phyloP scores from a whole-genome alignment of 2,329 filamentous ascomycete genomes.

The Biscogniauxia mediterranea region DNA sequence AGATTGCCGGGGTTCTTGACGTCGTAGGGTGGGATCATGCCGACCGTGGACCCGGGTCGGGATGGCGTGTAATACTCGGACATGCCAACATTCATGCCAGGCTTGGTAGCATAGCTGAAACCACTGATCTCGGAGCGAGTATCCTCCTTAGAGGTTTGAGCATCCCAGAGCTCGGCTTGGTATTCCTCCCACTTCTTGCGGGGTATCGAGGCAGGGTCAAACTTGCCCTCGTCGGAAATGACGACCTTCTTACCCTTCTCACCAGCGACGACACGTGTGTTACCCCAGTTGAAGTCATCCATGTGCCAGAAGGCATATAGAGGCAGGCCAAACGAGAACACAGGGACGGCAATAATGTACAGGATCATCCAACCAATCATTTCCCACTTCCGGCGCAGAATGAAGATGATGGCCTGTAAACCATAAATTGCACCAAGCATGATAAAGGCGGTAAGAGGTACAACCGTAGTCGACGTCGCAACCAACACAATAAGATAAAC shows the following conservation, averaged over 20 bases:
- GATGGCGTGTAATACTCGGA: conserved; percentile 69
- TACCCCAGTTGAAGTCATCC: conserved; percentile 99
- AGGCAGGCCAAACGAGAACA: conserved; percentile 88
- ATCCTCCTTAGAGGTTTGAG: conserved; percentile 80
- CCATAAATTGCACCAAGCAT: conserved; percentile 94
- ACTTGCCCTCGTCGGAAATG: conserved; percentile 96
- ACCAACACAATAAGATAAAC: conserved; percentile 82
- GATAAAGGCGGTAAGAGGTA: conserved; percentile 86
- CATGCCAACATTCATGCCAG: conserved; percentile 49
- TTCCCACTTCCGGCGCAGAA: conserved; percentile 94
- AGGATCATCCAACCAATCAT: conserved; percentile 99
- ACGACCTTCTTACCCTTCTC: conserved; percentile 91
- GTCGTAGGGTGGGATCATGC: conserved; percentile 45
- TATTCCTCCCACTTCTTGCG: conserved; percentile 99
- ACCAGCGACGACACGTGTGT: conserved; percentile 94
- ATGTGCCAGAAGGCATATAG: conserved; percentile 98
- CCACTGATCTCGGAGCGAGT: conserved; percentile 85
- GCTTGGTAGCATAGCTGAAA: conserved; percentile 90
- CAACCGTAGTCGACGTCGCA: conserved; percentile 55
- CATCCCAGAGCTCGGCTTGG: conserved; percentile 96
- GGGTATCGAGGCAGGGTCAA: conserved; percentile 87
- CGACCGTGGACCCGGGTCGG: conserved; percentile 55
- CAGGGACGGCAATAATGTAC: conserved; percentile 85
- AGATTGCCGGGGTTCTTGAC: conserved; percentile 43
- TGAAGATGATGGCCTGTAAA: conserved; percentile 96